phyloP scores from a whole-genome alignment of 257 asterid species.

The Cinchona pubescens region DNA sequence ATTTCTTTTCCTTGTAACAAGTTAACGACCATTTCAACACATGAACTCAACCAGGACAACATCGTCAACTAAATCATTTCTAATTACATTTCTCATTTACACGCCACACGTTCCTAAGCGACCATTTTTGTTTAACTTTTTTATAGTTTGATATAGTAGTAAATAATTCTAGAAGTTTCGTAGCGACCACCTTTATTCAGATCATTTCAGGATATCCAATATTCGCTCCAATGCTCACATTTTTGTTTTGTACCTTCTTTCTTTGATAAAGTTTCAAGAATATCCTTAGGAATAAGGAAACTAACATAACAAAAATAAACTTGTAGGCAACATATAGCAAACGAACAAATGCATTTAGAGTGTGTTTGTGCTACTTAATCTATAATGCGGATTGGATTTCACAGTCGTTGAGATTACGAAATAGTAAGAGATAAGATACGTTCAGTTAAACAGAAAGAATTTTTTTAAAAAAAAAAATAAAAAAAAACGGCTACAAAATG shows the following conservation, averaged over 20 bases:
- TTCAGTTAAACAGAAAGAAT: background rate
- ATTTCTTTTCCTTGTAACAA: background rate
- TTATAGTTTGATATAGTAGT: too few relatives aligned
- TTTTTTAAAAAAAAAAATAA: too few relatives aligned
- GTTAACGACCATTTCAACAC: background rate
- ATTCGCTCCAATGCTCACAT: background rate
- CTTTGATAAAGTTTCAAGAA: background rate
- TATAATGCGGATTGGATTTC: too few relatives aligned
- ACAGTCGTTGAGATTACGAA: too few relatives aligned
- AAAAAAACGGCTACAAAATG: background rate
- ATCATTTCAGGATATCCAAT: too few relatives aligned
- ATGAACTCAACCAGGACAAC: background rate
- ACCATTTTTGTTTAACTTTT: background rate
- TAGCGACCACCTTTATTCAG: too few relatives aligned
- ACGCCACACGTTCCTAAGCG: background rate
- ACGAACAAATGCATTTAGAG: too few relatives aligned
- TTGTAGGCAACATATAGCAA: background rate
- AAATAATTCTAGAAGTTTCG: too few relatives aligned
- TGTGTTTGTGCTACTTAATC: too few relatives aligned
- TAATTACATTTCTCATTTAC: background rate
- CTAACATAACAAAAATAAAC: background rate
- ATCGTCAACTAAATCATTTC: background rate
- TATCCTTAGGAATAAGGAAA: background rate
- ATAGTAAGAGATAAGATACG: too few relatives aligned
- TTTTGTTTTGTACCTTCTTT: background rate